Evolutionary conservation across 768 basidiomycete species (phyloP).

Genomic region (Rhizopogon vinicolor): DNA sequence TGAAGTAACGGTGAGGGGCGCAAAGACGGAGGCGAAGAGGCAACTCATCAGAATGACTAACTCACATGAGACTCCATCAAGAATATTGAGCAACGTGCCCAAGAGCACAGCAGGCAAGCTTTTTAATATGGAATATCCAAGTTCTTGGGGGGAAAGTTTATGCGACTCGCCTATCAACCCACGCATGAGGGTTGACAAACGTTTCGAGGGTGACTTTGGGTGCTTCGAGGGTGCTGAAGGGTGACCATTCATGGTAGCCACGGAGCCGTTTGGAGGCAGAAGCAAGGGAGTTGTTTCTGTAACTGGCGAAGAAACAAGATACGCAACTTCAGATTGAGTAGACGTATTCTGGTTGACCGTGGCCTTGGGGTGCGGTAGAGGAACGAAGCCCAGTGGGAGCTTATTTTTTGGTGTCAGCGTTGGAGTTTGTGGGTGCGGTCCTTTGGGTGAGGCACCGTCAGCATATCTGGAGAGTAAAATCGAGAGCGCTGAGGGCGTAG

Average conservation of each 20-base stretch:
- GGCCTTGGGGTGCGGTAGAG: background rate
- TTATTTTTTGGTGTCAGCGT: slow-evolving; percentile 7
- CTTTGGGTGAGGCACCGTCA: slow-evolving; percentile 2
- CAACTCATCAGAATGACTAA: slow-evolving; percentile 10
- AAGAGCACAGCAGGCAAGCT: slow-evolving; percentile 82
- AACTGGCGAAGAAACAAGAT: background rate
- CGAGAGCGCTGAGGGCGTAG: slow-evolving; percentile 30
- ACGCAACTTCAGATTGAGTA: background rate
- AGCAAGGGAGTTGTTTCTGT: background rate
- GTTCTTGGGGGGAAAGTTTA: background rate
- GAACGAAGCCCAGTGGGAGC: slow-evolving; percentile 4
- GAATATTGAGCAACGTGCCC: slow-evolving; percentile 80
- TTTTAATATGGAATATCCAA: slow-evolving; percentile 18
- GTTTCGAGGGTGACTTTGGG: background rate
- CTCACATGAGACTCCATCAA: slow-evolving; percentile 92
- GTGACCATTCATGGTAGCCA: background rate
- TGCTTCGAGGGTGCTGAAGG: background rate
- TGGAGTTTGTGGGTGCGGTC: background rate
- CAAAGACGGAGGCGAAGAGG: background rate
- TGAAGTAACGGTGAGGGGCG: background rate
- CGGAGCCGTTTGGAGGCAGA: background rate
- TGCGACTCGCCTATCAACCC: background rate
- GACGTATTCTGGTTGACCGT: background rate
- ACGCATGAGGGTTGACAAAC: background rate
- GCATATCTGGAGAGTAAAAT: slow-evolving; percentile 26